Evolutionary conservation across 2,329 filamentous ascomycete species (phyloP), one percentile per base, ranked within the genome.

Genomic region (Pseudopithomyces maydicus): DNA sequence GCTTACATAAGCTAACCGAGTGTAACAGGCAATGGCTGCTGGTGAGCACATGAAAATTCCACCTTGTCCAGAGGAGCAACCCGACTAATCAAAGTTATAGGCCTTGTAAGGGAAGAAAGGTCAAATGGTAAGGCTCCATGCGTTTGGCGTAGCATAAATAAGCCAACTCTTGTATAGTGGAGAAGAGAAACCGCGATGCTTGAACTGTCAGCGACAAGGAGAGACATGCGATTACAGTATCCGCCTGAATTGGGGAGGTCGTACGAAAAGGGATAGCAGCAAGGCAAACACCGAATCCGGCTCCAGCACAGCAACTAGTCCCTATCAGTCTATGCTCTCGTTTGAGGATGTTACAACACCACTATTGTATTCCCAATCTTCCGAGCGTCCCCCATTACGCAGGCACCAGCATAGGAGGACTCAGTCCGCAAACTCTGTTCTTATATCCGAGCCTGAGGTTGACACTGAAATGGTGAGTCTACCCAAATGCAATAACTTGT

Each of bases 171-270:
- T 22, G 22, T 35, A 39, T 45, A 85, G 83, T 76, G 90, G 89
- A 61, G 91, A 94, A 74, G 88, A 90, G 70, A 89, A 88, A 63
- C 90, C 91, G 14, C 78, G 76, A 59, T 94, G 91, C 75, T 69
- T 83, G 47, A 92, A 92, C 69, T 94, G 91, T 74, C 82, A 87
- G 66, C 86, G 86, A 59, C 86, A 88, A 61, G 87, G 87, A 58
- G 89, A 92, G 70, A 78, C 79, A 45, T 95, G 91, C 78, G 90
- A 95, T 75, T 94, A 93, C 73, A 90, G 86, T 67, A 90, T 94
- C 65, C 84, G 89, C 32, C 78, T 94, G 62, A 93, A 93, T 67
- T 94, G 91, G 91, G 88, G 89, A 58, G 90, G 90, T 4, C 84
- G 90, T 55, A 82, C 84, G 48, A 88, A 85, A 70, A 86, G 84